Percentiles rank a stretch among this genome's conserved stretches.
Conservation (phyloP, 176 grass and related monocot species). For the Avena atlantica region DNA sequence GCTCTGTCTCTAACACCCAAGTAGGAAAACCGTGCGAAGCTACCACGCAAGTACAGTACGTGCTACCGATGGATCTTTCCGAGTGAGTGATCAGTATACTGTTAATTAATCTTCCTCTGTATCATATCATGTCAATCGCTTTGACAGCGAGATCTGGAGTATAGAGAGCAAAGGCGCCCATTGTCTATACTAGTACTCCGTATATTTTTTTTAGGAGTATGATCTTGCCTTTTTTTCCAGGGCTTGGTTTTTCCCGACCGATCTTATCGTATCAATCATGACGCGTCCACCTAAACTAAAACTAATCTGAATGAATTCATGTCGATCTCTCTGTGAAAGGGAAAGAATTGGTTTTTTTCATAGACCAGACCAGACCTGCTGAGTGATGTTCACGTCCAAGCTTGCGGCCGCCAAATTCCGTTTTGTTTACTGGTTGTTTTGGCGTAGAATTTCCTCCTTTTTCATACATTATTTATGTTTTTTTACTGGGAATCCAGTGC, state of each 20-base stretch:
- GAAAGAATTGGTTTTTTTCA: not conserved
- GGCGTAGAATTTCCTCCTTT: not conserved
- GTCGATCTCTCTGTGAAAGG: not conserved
- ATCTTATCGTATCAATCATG: conserved; percentile 23
- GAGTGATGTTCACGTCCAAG: conserved; percentile 4
- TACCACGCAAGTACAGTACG: not conserved
- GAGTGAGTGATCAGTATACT: too few species aligned
- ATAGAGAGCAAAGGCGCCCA: not conserved
- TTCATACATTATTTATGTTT: not conserved
- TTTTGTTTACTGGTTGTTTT: not conserved
- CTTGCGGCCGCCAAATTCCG: not conserved
- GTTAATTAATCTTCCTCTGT: too few species aligned
- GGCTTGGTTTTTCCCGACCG: not conserved
- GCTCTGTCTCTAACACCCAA: not conserved
- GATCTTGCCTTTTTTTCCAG: not conserved
- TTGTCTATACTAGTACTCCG: not conserved
- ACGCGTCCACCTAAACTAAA: conserved; percentile 5
- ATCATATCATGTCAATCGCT: too few species aligned
- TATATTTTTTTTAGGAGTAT: too few species aligned
- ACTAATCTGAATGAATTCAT: not conserved
- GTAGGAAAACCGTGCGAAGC: not conserved
- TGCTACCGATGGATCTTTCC: not conserved
- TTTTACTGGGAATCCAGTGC: too few species aligned
- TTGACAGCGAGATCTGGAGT: too few species aligned
- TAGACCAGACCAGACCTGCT: too few species aligned